Evolutionary conservation across 2,329 filamentous ascomycete genomes (phyloP), one percentile per base, ranked within the genome.

Genomic region (Geosmithia flava): DNA sequence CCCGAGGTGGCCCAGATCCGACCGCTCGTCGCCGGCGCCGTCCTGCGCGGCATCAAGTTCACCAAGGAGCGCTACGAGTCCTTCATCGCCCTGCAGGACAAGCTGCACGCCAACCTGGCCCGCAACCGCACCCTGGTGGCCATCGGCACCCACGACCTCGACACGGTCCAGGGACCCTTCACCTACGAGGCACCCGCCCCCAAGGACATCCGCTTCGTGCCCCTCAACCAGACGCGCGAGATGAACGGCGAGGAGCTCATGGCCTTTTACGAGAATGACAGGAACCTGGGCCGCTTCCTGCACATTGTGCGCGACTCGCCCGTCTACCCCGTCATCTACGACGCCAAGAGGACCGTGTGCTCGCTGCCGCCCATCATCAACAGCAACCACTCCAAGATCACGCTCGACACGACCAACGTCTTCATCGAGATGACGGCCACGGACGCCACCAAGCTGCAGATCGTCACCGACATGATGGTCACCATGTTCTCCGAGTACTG

Each of bases 331-430:
- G 89, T 95, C 60, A 95, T 98, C 61, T 91, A 89, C 66, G 93
- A 98, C 64, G 79, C 87, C 47, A 86, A 95, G 62, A 77, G 81
- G 42, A 80, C 79, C 43, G 89, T 98, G 37, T 91, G 93, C 69
- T 97, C 91, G 7, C 75, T 98, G 58, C 93, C 93, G 1, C 93
- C 93, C 17, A 97, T 98, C 58, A 98, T 98, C 74, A 98, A 98
- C 70, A 81, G 90, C 59, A 80, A 98, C 60, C 90, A 93, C 69
- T 96, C 90, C 59, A 98, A 98, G 70, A 98, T 98, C 63, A 88
- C 83, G 7, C 70, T 94, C 43, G 71, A 94, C 62, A 97, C 90
- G 50, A 91, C 78, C 61, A 96, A 98, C 60, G 80, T 98, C 60
- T 87, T 98, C 67, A 94, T 98, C 64, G 93, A 98, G 68, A 89